Evolutionary conservation across 192 early-diverging fungal genomes (phyloP), one percentile per base, ranked within the genome.

Genomic region (Linnemannia hyalina): DNA sequence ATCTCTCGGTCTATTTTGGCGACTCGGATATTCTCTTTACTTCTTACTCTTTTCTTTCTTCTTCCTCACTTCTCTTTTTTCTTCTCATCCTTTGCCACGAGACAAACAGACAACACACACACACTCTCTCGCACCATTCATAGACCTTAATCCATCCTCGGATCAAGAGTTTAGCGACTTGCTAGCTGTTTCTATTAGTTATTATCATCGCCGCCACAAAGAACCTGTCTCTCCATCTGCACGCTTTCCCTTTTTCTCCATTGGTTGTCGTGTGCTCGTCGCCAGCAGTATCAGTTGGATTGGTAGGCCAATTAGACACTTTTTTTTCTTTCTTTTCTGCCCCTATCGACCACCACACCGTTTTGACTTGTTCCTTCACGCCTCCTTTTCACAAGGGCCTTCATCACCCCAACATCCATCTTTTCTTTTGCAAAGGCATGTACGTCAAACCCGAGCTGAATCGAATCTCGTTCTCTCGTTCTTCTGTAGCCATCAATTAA

Each of bases 401-500:
- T 23, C 23, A 8, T 10, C n/a, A 63, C 26, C 26, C 60, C 60
- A 63, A 29, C 60, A 13, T 63, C 26, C 29, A 0, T 60, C 18
- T 6, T 55, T 23, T 23, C 16, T 60, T 4, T 65, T 29, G 26
- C 29, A 32, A 26, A 32, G 29, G 29, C 8, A 15, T 26, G 60
- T 29, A 15, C 13, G n/a, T 65, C 26, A 29, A 65, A 32, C n/a
- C 29, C 60, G 60, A 65, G 11, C 60, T 9, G 60, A 49, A 32
- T 74, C 47, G 47, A 38, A 74, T 74, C 47, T 74, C 41, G 26
- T 74, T 74, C 46, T 74, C 46, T 74, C 46, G 73, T 74, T 70
- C 38, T 60, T 60, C 23, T 60, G 9, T 60, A 29, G 60, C 60
- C 7, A 52, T 52, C 18, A 52, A 52, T 16, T 18, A 52, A 20